Evolutionary conservation across 305 asterid species (phyloP).

Genomic region (Fraxinus platypoda): DNA sequence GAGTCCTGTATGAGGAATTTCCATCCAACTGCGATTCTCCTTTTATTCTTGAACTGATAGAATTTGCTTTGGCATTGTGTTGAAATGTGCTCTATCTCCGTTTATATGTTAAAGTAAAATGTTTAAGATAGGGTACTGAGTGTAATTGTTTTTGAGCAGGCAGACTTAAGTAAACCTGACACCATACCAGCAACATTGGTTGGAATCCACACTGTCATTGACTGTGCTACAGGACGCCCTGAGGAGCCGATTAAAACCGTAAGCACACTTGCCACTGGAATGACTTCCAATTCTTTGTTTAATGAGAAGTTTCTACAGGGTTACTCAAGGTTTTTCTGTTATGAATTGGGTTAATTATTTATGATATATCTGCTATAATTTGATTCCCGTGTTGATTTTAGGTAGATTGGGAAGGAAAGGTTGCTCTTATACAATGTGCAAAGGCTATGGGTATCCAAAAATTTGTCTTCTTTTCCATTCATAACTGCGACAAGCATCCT

Average conservation of each 20-base stretch:
- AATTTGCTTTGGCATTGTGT: neutral
- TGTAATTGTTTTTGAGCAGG: conserved; percentile 51
- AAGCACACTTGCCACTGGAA: conserved; percentile 31
- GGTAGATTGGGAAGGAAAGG: conserved; percentile 99
- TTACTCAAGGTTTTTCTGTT: neutral
- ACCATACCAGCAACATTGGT: conserved; percentile 91
- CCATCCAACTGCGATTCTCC: neutral
- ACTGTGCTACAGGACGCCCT: conserved; percentile 97
- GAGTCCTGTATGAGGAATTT: neutral
- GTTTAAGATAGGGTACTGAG: conserved; percentile 14
- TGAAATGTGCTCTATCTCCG: neutral
- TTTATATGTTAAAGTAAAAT: neutral
- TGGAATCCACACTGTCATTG: conserved; percentile 90
- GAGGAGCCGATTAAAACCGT: conserved; percentile 95
- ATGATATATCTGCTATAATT: conserved; percentile 19
- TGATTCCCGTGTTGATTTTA: conserved; percentile 44
- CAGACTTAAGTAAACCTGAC: conserved; percentile 94
- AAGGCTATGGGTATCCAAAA: conserved; percentile 96
- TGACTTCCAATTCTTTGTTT: conserved; percentile 8
- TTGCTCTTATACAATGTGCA: conserved; percentile 95
- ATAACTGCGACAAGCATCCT: conserved; percentile 96
- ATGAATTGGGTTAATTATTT: neutral
- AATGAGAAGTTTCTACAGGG: neutral
- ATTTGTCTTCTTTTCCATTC: conserved; percentile 84
- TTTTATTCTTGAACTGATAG: neutral